phyloP scores from a whole-genome alignment of 495 filamentous ascomycete genomes.

The Thermothielavioides terrestris region DNA sequence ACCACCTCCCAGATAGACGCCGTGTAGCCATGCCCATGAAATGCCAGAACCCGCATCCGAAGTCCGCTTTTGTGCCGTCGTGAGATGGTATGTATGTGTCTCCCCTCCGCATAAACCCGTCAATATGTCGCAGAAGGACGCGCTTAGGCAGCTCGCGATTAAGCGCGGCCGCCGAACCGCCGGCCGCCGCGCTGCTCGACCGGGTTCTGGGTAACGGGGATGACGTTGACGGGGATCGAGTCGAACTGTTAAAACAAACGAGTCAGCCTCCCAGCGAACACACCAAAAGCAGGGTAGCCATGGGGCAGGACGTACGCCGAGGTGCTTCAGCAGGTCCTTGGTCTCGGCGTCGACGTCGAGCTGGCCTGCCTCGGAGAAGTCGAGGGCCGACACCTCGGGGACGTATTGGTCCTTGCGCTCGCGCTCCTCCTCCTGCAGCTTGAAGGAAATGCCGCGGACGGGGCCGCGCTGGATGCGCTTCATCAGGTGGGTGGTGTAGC shows the following conservation, averaged over 20 bases:
- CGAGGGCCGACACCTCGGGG: slow-evolving; percentile 94
- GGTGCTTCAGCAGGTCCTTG: slow-evolving; percentile 95
- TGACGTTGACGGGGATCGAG: slow-evolving; percentile 89
- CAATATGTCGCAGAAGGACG: slow-evolving; percentile 3
- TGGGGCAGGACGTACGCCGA: slow-evolving; percentile 67
- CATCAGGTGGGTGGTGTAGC: slow-evolving; percentile 94
- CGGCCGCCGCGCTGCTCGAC: slow-evolving; percentile 62
- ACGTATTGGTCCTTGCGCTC: slow-evolving; percentile 99
- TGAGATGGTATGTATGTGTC: slow-evolving; percentile 12
- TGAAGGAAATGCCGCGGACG: slow-evolving; percentile 99
- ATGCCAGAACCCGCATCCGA: slow-evolving; percentile 26
- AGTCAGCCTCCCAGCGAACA: too few species aligned
- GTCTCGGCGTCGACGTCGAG: slow-evolving; percentile 95
- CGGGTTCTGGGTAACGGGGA: slow-evolving; percentile 83
- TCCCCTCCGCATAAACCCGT: slow-evolving; percentile 8
- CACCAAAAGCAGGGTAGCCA: slow-evolving; percentile 21
- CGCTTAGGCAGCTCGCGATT: slow-evolving; percentile 39
- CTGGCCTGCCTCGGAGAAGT: slow-evolving; percentile 88
- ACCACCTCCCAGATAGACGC: slow-evolving; percentile 42
- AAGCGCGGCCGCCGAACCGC: slow-evolving; percentile 38
- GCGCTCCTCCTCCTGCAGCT: slow-evolving; percentile 99
- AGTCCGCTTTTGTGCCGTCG: slow-evolving; percentile 7
- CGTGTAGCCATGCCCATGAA: slow-evolving; percentile 34
- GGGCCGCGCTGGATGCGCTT: slow-evolving; percentile 99
- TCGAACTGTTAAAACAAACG: slow-evolving; percentile 68